phyloP scores from a whole-genome alignment of 202 grass and related monocot genomes.

The Dendrocalamus latiflorus region DNA sequence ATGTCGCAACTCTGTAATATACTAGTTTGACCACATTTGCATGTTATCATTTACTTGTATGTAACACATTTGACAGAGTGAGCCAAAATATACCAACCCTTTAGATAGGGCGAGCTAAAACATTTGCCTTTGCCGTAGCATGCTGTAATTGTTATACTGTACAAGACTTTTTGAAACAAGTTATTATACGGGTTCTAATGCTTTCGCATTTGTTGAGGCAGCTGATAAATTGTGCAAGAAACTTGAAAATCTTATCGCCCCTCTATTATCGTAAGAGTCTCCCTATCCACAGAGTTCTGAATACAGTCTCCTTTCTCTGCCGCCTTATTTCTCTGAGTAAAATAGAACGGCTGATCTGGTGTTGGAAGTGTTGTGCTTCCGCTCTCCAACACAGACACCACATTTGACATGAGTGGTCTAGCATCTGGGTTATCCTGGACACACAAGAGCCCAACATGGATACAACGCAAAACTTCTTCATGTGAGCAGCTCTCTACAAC shows the following conservation, averaged over 20 bases:
- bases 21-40: too few relatives aligned
- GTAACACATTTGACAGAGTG: too few relatives aligned
- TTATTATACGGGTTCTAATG: too few relatives aligned
- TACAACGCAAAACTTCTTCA: conserved; percentile 1
- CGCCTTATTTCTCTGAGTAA: not conserved
- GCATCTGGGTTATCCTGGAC: not conserved
- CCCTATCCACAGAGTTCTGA: not conserved
- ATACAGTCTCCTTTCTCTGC: not conserved
- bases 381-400: not conserved
- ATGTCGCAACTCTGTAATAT: too few relatives aligned
- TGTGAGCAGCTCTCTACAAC: not conserved
- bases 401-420: conserved; percentile 12
- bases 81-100: too few relatives aligned
- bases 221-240: too few relatives aligned
- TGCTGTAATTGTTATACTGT: too few relatives aligned
- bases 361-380: not conserved
- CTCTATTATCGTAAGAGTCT: not conserved
- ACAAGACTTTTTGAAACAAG: too few relatives aligned
- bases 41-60: too few relatives aligned
- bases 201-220: too few relatives aligned
- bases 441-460: not conserved
- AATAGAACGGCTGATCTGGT: not conserved
- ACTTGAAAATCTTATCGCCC: not conserved
- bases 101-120: too few relatives aligned
- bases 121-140: too few relatives aligned